Evolutionary conservation across 2,329 filamentous ascomycete genomes (phyloP).

Genomic region (Coniochaeta sp.): DNA sequence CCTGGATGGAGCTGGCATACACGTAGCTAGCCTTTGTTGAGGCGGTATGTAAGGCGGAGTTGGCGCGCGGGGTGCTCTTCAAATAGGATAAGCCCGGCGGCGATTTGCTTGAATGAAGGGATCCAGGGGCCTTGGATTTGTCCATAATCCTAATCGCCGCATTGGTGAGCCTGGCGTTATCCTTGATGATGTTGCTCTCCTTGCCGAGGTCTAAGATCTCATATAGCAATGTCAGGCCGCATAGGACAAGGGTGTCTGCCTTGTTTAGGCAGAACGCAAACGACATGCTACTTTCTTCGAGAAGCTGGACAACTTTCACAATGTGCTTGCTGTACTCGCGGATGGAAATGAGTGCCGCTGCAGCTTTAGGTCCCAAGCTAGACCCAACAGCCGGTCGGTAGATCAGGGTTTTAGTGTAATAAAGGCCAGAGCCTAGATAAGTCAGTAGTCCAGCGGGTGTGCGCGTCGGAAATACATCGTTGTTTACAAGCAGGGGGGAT

Average conservation of each 20-base stretch:
- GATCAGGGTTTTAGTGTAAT: slow-evolving; percentile 82
- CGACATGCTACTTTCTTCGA: slow-evolving; percentile 82
- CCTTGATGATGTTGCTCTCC: slow-evolving; percentile 79
- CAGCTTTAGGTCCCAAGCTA: slow-evolving; percentile 64
- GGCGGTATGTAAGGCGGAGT: slow-evolving; percentile 27
- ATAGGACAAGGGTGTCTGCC: slow-evolving; percentile 72
- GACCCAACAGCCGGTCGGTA: slow-evolving; percentile 87
- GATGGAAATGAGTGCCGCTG: slow-evolving; percentile 70
- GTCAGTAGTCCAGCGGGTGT: slow-evolving; percentile 11
- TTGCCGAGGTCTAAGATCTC: slow-evolving; percentile 74
- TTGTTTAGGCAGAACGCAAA: slow-evolving; percentile 91
- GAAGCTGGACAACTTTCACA: slow-evolving; percentile 79
- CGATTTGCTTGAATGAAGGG: slow-evolving; percentile 49
- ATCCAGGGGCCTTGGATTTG: slow-evolving; percentile 44
- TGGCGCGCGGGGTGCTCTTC: slow-evolving; percentile 25
- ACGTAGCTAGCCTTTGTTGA: slow-evolving; percentile 28
- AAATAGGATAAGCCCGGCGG: slow-evolving; percentile 39
- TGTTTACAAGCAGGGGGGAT: slow-evolving; percentile 75
- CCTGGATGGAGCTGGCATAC: slow-evolving; percentile 30
- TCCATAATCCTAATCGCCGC: slow-evolving; percentile 52
- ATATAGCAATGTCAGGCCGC: slow-evolving; percentile 82
- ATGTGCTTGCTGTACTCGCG: slow-evolving; percentile 86
- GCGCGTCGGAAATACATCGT: no score
- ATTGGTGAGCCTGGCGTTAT: slow-evolving; percentile 71
- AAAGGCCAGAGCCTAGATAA: slow-evolving; percentile 72